These are phyloP conservation scores for Penicillium macrosclerotiorum DNA, from an alignment of 495 filamentous ascomycete species.

Conservation along the genomic window DNA sequence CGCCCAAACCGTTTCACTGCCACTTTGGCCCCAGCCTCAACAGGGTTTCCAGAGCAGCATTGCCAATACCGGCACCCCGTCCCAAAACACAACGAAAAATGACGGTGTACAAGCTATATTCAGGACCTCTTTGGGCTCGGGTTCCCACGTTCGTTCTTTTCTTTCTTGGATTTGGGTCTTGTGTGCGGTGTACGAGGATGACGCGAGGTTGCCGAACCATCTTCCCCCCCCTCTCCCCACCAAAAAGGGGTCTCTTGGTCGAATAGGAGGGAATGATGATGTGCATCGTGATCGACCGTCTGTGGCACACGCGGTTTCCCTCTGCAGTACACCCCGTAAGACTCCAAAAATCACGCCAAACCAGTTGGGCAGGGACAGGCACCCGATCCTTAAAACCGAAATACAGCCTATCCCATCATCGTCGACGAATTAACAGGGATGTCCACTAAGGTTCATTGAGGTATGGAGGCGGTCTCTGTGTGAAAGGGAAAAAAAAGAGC, in stretches of 20 bases:
- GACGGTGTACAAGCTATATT: conserved; percentile 13
- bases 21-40: conserved; percentile 28
- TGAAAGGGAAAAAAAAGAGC: conserved; percentile 23
- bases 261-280: conserved; percentile 27
- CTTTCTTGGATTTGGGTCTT: too few relatives aligned
- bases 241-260: conserved; percentile 2
- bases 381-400: conserved; percentile 14
- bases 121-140: too few relatives aligned
- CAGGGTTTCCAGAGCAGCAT: not conserved
- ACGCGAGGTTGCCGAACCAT: not conserved
- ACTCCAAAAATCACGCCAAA: too few relatives aligned
- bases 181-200: conserved; percentile 11
- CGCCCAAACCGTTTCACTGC: conserved; percentile 26
- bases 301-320: conserved; percentile 18
- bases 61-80: not conserved
- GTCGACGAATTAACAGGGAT: conserved; percentile 8
- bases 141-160: too few relatives aligned
- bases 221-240: conserved; percentile 2
- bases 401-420: too few relatives aligned
- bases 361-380: conserved; percentile 18
- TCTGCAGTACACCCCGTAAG: conserved; percentile 7
- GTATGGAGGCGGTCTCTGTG: not conserved
- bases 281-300: conserved; percentile 25
- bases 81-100: conserved; percentile 5
- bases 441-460: conserved; percentile 10